Evolutionary conservation across 495 filamentous ascomycete species (phyloP).

Genomic region (Aspergillus nanangensis): DNA sequence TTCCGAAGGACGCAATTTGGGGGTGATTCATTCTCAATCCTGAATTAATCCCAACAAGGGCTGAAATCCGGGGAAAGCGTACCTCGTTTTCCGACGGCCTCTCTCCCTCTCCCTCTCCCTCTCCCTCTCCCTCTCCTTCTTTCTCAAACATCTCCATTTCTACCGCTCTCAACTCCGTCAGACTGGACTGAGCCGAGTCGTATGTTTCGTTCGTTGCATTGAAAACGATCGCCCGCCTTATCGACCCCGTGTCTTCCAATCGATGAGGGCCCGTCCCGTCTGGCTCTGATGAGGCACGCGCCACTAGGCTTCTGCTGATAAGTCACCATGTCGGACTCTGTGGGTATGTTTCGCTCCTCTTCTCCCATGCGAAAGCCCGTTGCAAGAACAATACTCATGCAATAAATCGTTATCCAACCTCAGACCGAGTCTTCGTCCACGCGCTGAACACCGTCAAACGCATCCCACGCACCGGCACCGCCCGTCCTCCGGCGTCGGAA

Average conservation of each 20-base stretch:
- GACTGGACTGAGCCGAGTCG: background rate
- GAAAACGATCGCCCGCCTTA: background rate
- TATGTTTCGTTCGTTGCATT: background rate
- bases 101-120: background rate
- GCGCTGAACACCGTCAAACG: slow-evolving; percentile 97
- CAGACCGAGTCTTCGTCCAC: slow-evolving; percentile 97
- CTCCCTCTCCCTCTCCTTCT: background rate
- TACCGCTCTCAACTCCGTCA: background rate
- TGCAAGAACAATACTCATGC: background rate
- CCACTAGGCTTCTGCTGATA: slow-evolving; percentile 3
- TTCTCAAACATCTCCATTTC: background rate
- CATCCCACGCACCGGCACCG: slow-evolving; percentile 86
- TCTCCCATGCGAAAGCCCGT: no score
- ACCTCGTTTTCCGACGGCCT: background rate
- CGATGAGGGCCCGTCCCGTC: slow-evolving; percentile 13
- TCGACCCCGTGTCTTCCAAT: background rate
- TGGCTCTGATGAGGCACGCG: slow-evolving; percentile 19
- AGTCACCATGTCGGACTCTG: slow-evolving; percentile 52
- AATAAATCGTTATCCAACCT: background rate
- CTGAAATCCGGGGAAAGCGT: slow-evolving; percentile 12
- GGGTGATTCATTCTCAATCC: no score
- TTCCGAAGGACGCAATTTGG: no score
- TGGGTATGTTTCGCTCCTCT: slow-evolving; percentile 35
- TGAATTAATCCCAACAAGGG: no score
- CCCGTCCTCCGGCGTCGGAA: slow-evolving; percentile 78